phyloP scores from a whole-genome alignment of 805 yeast species.

The Candida nanaspora region DNA sequence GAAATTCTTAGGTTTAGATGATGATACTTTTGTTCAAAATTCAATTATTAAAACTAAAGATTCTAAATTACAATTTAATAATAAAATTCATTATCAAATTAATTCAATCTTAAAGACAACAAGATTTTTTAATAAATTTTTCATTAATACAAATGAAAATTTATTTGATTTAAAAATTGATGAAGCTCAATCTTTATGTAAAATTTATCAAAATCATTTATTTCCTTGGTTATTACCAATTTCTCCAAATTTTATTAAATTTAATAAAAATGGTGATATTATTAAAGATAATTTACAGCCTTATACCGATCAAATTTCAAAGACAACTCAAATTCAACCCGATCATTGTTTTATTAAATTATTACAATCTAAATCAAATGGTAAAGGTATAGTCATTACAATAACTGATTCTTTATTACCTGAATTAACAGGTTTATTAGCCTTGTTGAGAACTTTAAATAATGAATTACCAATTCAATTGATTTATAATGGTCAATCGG shows the following conservation, averaged over 20 bases:
- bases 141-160: slow-evolving; percentile 10
- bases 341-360: slow-evolving; percentile 21
- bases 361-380: slow-evolving; percentile 25
- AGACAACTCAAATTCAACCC: not conserved
- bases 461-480: slow-evolving; percentile 44
- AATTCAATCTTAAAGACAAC: slow-evolving; percentile 17
- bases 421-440: slow-evolving; percentile 41
- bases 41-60: slow-evolving; percentile 13
- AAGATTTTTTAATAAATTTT: slow-evolving; percentile 18
- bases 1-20: slow-evolving; percentile 11
- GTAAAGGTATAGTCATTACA: slow-evolving; percentile 50
- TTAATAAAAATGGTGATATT: slow-evolving; percentile 17
- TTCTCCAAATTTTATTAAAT: slow-evolving; percentile 31
- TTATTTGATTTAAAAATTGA: not conserved
- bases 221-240: slow-evolving; percentile 36
- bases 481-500: slow-evolving; percentile 31
- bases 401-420: slow-evolving; percentile 36
- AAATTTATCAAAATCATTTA: slow-evolving; percentile 14
- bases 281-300: slow-evolving; percentile 2
- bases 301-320: slow-evolving; percentile 6
- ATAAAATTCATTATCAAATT: slow-evolving; percentile 17
- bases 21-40: slow-evolving; percentile 15
- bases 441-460: slow-evolving; percentile 41
- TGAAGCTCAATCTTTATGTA: slow-evolving; percentile 4
- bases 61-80: slow-evolving; percentile 16